phyloP scores from a whole-genome alignment of 2,329 filamentous ascomycete species.

The Harringtonia lauricola region DNA sequence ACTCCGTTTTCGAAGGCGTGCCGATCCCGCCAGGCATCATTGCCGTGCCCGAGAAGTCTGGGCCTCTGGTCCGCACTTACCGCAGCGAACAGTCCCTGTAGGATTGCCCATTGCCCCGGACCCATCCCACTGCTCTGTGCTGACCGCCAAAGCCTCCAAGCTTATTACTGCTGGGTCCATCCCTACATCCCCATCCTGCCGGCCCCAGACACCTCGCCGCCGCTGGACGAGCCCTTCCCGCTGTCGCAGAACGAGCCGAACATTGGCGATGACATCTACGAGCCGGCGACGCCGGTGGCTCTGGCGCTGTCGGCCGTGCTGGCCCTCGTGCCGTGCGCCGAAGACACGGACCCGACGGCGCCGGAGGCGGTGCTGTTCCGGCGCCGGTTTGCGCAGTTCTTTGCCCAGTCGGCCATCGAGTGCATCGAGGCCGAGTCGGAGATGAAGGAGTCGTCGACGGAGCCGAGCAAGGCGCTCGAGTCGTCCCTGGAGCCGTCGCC shows the following conservation, averaged over 20 bases:
- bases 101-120: too few relatives aligned
- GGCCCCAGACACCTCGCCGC: conserved; percentile 23
- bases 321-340: conserved; percentile 33
- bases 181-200: conserved; percentile 38
- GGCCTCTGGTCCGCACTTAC: conserved; percentile 29
- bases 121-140: too few relatives aligned
- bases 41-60: conserved; percentile 4
- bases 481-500: conserved; percentile 19
- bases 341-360: conserved; percentile 23
- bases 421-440: conserved; percentile 37
- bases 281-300: conserved; percentile 30
- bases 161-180: conserved; percentile 41
- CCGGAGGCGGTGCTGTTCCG: conserved; percentile 30
- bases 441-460: conserved; percentile 30
- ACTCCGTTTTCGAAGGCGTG: conserved; percentile 9
- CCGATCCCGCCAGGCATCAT: conserved; percentile 10
- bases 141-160: conserved; percentile 24
- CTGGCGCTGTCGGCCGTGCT: conserved; percentile 37
- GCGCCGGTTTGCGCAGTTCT: conserved; percentile 35
- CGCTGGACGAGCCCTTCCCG: conserved; percentile 20
- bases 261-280: conserved; percentile 21
- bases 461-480: conserved; percentile 33
- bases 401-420: conserved; percentile 35
- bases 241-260: conserved; percentile 24
- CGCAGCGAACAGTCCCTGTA: conserved; percentile 29